phyloP scores from a whole-genome alignment of 148 eudicot genomes.

The Cornus controversa region DNA sequence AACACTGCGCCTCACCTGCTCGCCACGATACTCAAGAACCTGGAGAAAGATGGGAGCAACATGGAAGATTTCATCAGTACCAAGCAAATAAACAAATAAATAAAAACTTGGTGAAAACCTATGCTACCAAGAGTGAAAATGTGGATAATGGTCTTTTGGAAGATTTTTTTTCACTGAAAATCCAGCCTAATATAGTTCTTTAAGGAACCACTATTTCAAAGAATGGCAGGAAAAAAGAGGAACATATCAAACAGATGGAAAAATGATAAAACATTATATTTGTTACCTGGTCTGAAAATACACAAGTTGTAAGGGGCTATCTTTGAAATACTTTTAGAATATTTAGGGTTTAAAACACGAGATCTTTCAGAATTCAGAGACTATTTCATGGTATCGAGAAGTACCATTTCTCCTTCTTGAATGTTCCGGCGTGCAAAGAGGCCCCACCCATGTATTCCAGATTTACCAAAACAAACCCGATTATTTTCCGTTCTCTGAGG shows the following conservation, averaged over 20 bases:
- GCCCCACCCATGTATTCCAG: conserved; percentile 99
- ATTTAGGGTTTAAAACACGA: too few relatives aligned
- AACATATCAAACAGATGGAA: background rate
- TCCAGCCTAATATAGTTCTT: background rate
- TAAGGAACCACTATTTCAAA: background rate
- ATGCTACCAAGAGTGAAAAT: too few relatives aligned
- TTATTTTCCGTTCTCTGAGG: conserved; percentile 58
- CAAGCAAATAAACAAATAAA: background rate
- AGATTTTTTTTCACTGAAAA: too few relatives aligned
- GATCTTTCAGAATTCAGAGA: background rate
- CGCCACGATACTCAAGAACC: conserved; percentile 97
- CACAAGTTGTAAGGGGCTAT: background rate
- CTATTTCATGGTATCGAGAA: background rate
- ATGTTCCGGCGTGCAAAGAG: conserved; percentile 84
- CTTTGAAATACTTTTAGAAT: too few relatives aligned
- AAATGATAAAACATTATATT: background rate
- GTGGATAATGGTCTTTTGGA: too few relatives aligned
- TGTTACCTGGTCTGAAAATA: background rate
- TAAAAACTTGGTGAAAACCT: too few relatives aligned
- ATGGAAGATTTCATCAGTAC: background rate
- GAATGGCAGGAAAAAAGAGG: background rate
- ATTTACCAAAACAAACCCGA: conserved; percentile 87
- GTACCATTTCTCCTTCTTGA: conserved; percentile 97
- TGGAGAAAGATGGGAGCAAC: conserved; percentile 23
- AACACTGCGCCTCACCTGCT: conserved; percentile 84